Percentiles rank a stretch among this genome's conserved stretches.
phyloP scores from a whole-genome alignment of 169 alveolate species.

The Plasmodium vivax region DNA sequence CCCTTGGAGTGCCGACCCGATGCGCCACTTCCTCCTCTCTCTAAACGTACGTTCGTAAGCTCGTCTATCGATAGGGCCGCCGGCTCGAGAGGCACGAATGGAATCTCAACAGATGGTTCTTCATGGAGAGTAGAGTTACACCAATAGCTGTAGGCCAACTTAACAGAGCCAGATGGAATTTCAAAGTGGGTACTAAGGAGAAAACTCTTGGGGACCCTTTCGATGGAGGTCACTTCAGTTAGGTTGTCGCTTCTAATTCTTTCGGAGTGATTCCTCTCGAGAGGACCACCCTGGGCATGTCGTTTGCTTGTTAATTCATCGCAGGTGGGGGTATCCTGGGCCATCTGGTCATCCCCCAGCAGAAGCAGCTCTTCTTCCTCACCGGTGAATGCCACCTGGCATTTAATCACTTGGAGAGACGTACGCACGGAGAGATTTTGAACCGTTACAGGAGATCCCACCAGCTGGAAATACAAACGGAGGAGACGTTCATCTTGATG shows the following conservation, averaged over 20 bases:
- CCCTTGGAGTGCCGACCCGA: neutral
- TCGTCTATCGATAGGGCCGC: slow-evolving; percentile 15
- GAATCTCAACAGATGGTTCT: neutral
- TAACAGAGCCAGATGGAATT: neutral
- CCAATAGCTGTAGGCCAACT: neutral
- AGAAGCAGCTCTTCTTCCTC: neutral
- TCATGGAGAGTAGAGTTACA: neutral
- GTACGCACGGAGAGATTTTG: neutral
- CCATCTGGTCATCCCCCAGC: neutral
- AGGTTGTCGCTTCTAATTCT: neutral
- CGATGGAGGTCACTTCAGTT: neutral
- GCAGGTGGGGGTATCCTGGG: neutral
- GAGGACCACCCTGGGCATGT: neutral
- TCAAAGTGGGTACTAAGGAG: neutral
- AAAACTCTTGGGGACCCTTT: neutral
- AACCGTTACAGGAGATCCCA: neutral
- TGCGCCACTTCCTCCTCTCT: neutral
- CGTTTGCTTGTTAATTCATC: neutral
- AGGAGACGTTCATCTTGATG: neutral
- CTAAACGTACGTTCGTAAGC: slow-evolving; percentile 41
- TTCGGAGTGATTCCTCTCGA: neutral
- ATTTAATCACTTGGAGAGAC: neutral
- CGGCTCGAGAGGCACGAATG: slow-evolving; percentile 12
- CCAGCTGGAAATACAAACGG: slow-evolving; percentile 4
- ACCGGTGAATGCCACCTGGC: neutral